Conservation (phyloP, 1,284 basidiomycete species). For the Cryptococcus floricola region DNA sequence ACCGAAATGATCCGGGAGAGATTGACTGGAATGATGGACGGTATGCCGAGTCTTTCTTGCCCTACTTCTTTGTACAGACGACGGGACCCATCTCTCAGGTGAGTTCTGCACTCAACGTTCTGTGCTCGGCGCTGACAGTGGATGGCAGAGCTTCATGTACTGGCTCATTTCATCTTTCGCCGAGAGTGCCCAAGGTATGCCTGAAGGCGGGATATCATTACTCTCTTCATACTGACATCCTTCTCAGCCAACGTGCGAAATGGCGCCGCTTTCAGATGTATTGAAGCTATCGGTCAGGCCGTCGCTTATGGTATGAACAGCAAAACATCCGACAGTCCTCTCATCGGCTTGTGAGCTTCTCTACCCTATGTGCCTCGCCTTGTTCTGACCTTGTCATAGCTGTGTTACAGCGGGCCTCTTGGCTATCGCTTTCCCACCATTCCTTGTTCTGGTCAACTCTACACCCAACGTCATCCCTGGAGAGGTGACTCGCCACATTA, state of each 20-base stretch:
- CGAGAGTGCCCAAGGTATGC: slow-evolving; percentile 18
- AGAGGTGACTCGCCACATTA: background rate
- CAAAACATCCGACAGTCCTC: slow-evolving; percentile 12
- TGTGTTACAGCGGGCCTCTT: slow-evolving; percentile 22
- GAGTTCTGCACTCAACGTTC: too few relatives aligned
- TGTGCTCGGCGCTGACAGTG: too few relatives aligned
- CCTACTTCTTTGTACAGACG: slow-evolving; percentile 30
- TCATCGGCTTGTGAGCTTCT: slow-evolving; percentile 14
- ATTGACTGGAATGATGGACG: slow-evolving; percentile 22
- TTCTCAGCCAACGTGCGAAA: slow-evolving; percentile 15
- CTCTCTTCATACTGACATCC: background rate
- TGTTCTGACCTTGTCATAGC: background rate
- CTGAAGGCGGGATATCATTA: background rate
- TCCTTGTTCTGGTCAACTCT: slow-evolving; percentile 17
- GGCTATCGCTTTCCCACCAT: slow-evolving; percentile 10
- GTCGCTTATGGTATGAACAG: slow-evolving; percentile 26
- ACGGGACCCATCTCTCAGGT: slow-evolving; percentile 17
- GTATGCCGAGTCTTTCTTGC: slow-evolving; percentile 23
- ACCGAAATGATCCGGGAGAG: slow-evolving; percentile 13
- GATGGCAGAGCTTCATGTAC: slow-evolving; percentile 26
- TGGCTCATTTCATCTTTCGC: slow-evolving; percentile 31
- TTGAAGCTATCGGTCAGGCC: slow-evolving; percentile 25
- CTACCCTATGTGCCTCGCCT: too few relatives aligned
- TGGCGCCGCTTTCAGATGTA: slow-evolving; percentile 17
- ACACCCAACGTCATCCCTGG: slow-evolving; percentile 21